Evolutionary conservation across 768 basidiomycete species (phyloP), one percentile per base, ranked within the genome.

Genomic region (Albatrellus ellisii): DNA sequence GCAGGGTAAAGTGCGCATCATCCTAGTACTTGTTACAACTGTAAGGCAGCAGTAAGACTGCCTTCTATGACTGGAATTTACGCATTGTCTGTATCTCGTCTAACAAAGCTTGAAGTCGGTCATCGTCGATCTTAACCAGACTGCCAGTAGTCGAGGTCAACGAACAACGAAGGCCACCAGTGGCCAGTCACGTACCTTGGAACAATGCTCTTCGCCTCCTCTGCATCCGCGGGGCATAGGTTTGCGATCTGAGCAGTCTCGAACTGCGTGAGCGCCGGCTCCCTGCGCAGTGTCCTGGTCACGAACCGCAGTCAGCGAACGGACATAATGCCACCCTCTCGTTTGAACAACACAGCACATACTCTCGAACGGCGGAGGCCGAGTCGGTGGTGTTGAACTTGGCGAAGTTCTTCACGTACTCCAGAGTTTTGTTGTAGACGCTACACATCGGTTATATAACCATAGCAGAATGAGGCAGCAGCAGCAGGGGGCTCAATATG

Each of bases 231-330:
- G 11, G 90, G 90, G 54, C 86, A 89, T 42, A 94, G 60, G 53
- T 94, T 94, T 12, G 87, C 87, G 41, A 94, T 84, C 56, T 94
- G 90, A 2, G 89, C 88, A 4, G 84, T 84, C 65, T 94, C 90
- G 51, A 91, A 92, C 53, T 86, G 85, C 2, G 87, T 87, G 28
- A 94, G 57, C 2, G 76, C 76, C 0, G 79, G 73, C 53, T 90
- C 86, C 49, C 86, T 68, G 39, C 82, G 72, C 6, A 92, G 62
- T 1, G 83, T 85, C 55, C 87, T 89, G 48, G 22, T 29, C 26
- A 9, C n/a, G 48, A 8, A 26, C 15, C 46, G 41, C n/a, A 18
- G 14, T 43, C 38, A 41, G 28, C 27, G 10, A 36, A n/a, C 32
- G 25, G 25, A 24, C 27, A 26, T 18, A 6, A 26, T 12, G 6